Percentiles rank a stretch among this genome's conserved stretches.
Conservation (phyloP, 2,329 filamentous ascomycete species). For the Clonostachys rosea region DNA sequence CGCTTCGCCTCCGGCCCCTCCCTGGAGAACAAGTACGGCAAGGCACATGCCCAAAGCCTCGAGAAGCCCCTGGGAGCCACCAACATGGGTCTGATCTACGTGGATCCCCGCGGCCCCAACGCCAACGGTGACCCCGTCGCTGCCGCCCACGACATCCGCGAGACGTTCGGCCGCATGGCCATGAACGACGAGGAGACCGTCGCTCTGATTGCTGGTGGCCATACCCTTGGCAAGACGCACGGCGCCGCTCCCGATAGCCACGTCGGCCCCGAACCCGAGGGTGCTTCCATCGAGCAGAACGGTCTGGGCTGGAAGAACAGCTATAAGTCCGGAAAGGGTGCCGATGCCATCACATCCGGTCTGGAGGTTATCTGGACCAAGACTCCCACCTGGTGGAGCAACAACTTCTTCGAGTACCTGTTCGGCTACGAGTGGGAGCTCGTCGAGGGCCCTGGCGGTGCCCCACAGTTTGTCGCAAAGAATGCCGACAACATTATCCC, state of each 20-base stretch:
- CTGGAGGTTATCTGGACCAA: constrained; percentile 78
- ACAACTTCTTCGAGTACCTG: constrained; percentile 69
- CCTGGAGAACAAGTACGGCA: constrained; percentile 34
- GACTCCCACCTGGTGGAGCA: constrained; percentile 73
- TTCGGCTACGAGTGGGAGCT: constrained; percentile 77
- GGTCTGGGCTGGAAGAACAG: constrained; percentile 71
- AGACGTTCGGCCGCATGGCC: constrained; percentile 50
- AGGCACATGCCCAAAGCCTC: constrained; percentile 54
- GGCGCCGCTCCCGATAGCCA: constrained; percentile 62
- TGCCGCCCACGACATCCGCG: constrained; percentile 67
- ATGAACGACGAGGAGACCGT: constrained; percentile 83
- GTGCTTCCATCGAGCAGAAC: constrained; percentile 57
- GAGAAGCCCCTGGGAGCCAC: constrained; percentile 61
- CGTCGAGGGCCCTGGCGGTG: constrained; percentile 70
- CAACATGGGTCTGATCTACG: constrained; percentile 72
- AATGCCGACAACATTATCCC: constrained; percentile 56
- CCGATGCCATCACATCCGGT: constrained; percentile 69
- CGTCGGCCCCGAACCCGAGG: constrained; percentile 64
- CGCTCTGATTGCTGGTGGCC: constrained; percentile 72
- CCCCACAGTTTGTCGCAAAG: constrained; percentile 74
- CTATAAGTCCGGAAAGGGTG: constrained; percentile 61
- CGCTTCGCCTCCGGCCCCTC: constrained; percentile 42
- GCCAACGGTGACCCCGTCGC: constrained; percentile 66
- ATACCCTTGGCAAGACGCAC: constrained; percentile 79
- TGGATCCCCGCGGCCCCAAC: constrained; percentile 69